Percentiles rank a stretch among this genome's conserved stretches.
Conservation (phyloP, 2,329 filamentous ascomycete genomes). For the Aspergillus candidus region DNA sequence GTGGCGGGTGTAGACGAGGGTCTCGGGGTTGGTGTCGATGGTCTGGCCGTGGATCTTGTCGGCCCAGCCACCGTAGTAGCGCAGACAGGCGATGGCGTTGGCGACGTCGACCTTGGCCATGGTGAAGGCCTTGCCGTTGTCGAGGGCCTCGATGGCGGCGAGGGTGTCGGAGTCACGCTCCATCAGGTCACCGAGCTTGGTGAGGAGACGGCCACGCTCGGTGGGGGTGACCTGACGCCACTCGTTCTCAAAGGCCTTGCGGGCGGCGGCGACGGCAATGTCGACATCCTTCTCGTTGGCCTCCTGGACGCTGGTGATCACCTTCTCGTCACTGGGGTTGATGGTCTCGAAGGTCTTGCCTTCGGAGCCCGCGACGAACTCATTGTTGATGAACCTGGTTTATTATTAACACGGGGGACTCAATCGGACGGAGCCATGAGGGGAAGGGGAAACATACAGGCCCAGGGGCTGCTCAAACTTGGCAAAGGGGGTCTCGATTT, state of each 20-base stretch:
- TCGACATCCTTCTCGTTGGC: constrained; percentile 73
- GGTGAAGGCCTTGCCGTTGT: constrained; percentile 40
- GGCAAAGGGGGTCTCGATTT: constrained; percentile 31
- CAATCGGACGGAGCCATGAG: constrained; percentile 35
- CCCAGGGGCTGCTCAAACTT: constrained; percentile 37
- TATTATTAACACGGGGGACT: constrained; percentile 1
- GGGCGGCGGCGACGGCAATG: constrained; percentile 75
- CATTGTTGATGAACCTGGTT: constrained; percentile 41
- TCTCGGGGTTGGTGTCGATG: constrained; percentile 69
- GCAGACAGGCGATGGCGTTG: constrained; percentile 62
- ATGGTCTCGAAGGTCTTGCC: constrained; percentile 89
- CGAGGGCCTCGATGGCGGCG: constrained; percentile 75
- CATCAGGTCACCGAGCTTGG: constrained; percentile 71
- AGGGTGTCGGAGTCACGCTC: constrained; percentile 73
- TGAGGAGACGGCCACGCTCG: constrained; percentile 61
- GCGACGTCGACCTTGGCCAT: constrained; percentile 63
- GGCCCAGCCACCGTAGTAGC: constrained; percentile 89
- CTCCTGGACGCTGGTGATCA: constrained; percentile 76
- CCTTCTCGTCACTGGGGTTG: constrained; percentile 79
- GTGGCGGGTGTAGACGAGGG: constrained; percentile 75
- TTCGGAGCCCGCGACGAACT: constrained; percentile 70
- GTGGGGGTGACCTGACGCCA: constrained; percentile 66
- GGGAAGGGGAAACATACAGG: constrained; percentile 24
- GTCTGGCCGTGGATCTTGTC: constrained; percentile 93
- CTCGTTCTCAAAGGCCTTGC: constrained; percentile 71